Percentiles rank a stretch among this genome's conserved stretches.
Evolutionary conservation across 495 filamentous ascomycete genomes (phyloP).

Genomic region (Daldinia vernicosa): DNA sequence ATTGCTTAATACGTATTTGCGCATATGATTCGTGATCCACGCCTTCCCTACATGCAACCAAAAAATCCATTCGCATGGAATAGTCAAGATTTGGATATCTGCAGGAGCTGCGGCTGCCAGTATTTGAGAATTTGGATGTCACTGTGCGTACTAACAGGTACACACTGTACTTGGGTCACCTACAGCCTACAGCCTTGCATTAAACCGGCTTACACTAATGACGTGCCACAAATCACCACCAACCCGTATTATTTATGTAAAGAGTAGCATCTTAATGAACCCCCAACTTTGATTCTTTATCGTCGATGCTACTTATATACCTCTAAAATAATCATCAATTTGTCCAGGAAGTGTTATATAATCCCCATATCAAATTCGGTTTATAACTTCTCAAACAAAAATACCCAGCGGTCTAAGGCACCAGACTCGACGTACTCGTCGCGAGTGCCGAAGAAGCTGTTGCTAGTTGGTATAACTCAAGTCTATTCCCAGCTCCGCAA

Average conservation of each 20-base stretch:
- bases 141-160: neutral
- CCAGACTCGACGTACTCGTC: slow-evolving; percentile 5
- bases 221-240: slow-evolving; percentile 25
- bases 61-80: slow-evolving; percentile 5
- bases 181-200: slow-evolving; percentile 8
- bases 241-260: too few relatives aligned
- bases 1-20: slow-evolving; percentile 8
- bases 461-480: slow-evolving; percentile 46
- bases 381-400: slow-evolving; percentile 49
- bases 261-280: too few relatives aligned
- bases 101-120: slow-evolving; percentile 22
- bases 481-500: slow-evolving; percentile 49
- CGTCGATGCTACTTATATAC: too few relatives aligned
- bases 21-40: slow-evolving; percentile 23
- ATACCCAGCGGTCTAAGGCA: slow-evolving; percentile 42
- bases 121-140: neutral
- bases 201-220: slow-evolving; percentile 33
- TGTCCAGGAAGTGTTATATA: too few relatives aligned
- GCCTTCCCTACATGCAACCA: slow-evolving; percentile 21
- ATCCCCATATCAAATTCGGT: neutral
- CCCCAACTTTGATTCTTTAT: too few relatives aligned
- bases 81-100: slow-evolving; percentile 9
- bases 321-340: too few relatives aligned
- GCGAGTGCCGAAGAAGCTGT: slow-evolving; percentile 5
- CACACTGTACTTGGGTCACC: slow-evolving; percentile 5